These are phyloP conservation scores for Paramecium sonneborni DNA, from an alignment of 73 alveolate species.

Conservation along the genomic window DNA sequence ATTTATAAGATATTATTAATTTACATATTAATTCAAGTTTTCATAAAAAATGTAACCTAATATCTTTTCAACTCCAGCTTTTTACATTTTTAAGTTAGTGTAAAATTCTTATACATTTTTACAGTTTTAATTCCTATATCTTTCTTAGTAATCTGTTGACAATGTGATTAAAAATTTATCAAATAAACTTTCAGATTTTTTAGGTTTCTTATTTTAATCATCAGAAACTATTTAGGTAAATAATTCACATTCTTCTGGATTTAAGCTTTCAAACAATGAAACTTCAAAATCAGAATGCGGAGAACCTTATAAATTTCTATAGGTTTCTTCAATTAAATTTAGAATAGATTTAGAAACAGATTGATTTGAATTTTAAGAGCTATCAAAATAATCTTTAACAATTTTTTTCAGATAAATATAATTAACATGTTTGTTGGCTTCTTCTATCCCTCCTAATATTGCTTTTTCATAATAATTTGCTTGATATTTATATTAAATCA, in stretches of 20 bases:
- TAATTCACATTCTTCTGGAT: background rate
- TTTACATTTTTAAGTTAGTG: background rate
- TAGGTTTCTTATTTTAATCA: background rate
- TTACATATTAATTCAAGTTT: background rate
- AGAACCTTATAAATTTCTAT: background rate
- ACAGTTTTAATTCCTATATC: background rate
- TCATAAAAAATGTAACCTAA: background rate
- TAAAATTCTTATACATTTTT: background rate
- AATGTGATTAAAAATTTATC: background rate
- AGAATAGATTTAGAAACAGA: background rate
- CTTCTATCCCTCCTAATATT: background rate
- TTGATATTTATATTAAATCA: background rate
- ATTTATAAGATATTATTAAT: background rate
- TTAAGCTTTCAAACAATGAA: background rate
- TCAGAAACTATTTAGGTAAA: background rate
- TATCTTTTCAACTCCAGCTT: background rate
- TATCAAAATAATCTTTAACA: background rate
- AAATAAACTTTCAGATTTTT: background rate
- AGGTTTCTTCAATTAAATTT: background rate
- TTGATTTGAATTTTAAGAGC: background rate
- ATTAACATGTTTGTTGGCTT: background rate
- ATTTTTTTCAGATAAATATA: background rate
- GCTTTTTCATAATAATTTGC: conserved; percentile 4
- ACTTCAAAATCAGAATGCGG: background rate
- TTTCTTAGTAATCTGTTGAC: background rate